Evolutionary conservation across 306 rosid genomes (phyloP), one percentile per base, ranked within the genome.

Genomic region (Cicer yamashitae): DNA sequence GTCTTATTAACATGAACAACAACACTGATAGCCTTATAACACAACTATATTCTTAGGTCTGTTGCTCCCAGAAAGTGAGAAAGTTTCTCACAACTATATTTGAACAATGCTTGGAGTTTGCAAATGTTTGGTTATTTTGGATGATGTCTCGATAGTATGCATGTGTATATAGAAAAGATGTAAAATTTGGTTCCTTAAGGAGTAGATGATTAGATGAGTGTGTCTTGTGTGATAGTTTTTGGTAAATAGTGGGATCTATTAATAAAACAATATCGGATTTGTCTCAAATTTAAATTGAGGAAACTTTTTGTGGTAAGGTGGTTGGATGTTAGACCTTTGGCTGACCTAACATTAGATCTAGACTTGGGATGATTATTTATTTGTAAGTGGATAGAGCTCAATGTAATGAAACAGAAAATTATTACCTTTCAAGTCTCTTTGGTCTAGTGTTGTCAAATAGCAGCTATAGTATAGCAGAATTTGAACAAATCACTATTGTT

Each of bases 271-370:
- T 61, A 70, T 47, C 41, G 17, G 10, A 63, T 40, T 65, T 71
- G 34, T 15, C 73, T 40, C 62, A 37, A 70, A 72, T 20, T 70
- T 56, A 71, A 77, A 10, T 65, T 57, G 38, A 6, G 13, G 67
- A 70, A 75, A 54, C 77, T 67, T 63, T 48, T 59, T 72, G 72
- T 8, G 38, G 57, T 67, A 48, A 72, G 51, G 46, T 76, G 40
- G 52, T 56, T 66, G 54, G 34, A 30, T 30, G 34, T 30, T 30
- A 30, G 5, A 3, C 34, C 34, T 30, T 30, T 30, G 34, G 34
- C 34, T 30, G 34, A 30, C 34, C 34, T 30, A 30, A 30, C 34
- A 3, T 30, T 30, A 5, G 44, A 43, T 66, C 34, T 12, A 12
- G 50, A 47, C 46, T 52, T 54, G 14, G 50, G 75, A 65, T 15